These are phyloP conservation scores for Penicillium pancosmium DNA, from an alignment of 495 filamentous ascomycete genomes.

Conservation along the genomic window DNA sequence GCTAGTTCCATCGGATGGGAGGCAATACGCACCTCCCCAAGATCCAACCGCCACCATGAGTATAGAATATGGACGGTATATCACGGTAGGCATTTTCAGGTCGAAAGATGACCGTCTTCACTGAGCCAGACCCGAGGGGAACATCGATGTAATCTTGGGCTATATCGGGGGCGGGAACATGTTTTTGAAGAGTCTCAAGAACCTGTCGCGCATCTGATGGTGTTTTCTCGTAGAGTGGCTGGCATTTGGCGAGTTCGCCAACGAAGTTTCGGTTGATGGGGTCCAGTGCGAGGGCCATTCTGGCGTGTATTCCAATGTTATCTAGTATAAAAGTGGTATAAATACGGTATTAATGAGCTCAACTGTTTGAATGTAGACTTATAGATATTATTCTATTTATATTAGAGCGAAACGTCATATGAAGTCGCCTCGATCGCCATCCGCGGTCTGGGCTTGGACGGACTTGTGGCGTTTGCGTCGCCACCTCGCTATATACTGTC, in stretches of 20 bases:
- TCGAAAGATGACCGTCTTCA: slow-evolving; percentile 7
- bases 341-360: too few relatives aligned
- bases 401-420: not conserved
- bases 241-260: slow-evolving; percentile 5
- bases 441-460: not conserved
- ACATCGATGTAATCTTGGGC: not conserved
- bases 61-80: slow-evolving; percentile 5
- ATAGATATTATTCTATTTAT: not conserved
- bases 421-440: not conserved
- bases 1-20: not conserved
- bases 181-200: slow-evolving; percentile 3
- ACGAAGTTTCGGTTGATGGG: slow-evolving; percentile 3
- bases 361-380: not conserved
- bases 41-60: slow-evolving; percentile 7
- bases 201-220: slow-evolving; percentile 2
- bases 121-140: not conserved
- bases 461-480: not conserved
- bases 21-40: not conserved
- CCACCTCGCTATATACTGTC: not conserved
- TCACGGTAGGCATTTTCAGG: not conserved
- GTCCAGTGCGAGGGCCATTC: slow-evolving; percentile 2
- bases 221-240: slow-evolving; percentile 5
- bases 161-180: not conserved
- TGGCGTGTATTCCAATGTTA: not conserved
- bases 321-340: not conserved